Conservation (phyloP, 768 basidiomycete genomes). For the Kockovaella imperatae region DNA sequence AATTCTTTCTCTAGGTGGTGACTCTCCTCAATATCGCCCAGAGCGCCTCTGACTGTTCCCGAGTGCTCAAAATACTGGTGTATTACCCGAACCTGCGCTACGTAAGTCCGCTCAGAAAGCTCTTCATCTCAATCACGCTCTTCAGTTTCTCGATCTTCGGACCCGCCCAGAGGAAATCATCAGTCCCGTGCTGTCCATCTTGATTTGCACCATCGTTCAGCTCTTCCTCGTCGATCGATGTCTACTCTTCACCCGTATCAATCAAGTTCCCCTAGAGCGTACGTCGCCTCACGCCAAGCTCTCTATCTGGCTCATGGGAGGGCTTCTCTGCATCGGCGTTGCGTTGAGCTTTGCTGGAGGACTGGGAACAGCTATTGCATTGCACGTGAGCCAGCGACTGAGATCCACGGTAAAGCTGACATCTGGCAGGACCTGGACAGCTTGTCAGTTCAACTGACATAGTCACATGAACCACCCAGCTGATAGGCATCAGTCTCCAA, state of each 20-base stretch:
- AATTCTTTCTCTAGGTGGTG: not conserved
- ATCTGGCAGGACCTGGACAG: conserved; percentile 1
- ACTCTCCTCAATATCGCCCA: conserved; percentile 18
- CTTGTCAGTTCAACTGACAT: not conserved
- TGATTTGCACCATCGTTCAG: conserved; percentile 18
- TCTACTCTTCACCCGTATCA: conserved; percentile 9
- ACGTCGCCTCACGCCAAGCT: not conserved
- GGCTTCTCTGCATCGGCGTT: conserved; percentile 5
- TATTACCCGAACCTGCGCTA: conserved; percentile 12
- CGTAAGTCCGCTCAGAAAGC: conserved; percentile 5
- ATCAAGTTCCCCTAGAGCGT: not conserved
- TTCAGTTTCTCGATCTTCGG: conserved; percentile 13
- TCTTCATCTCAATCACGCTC: not conserved
- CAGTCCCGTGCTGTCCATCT: conserved; percentile 10
- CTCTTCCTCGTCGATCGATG: conserved; percentile 15
- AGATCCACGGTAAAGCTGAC: conserved; percentile 1
- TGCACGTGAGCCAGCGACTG: conserved; percentile 6
- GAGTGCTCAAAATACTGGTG: conserved; percentile 19
- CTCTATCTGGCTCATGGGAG: conserved; percentile 6
- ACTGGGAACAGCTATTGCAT: not conserved
- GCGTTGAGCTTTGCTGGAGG: conserved; percentile 1
- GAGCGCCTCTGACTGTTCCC: conserved; percentile 16
- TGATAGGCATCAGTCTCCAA: not conserved
- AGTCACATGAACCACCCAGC: not conserved
- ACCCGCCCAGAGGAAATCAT: conserved; percentile 17